Conservation (phyloP, 192 early-diverging fungal species). For the Podila epigama region DNA sequence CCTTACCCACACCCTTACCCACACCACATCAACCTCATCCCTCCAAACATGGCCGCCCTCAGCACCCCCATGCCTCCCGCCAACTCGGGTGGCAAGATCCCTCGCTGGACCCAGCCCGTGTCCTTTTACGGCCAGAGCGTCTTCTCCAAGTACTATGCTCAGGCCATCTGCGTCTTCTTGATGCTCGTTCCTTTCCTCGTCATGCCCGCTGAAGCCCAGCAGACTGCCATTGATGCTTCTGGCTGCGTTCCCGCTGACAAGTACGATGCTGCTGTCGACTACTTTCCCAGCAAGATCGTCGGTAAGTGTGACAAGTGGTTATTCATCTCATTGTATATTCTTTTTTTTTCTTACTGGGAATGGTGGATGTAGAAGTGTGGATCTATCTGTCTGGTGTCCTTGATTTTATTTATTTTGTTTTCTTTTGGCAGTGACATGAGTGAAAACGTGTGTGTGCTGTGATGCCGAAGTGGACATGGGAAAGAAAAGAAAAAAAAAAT, state of each 20-base stretch:
- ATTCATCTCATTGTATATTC: not conserved
- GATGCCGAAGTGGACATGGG: too few species aligned
- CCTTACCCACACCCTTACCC: not conserved
- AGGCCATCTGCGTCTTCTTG: conserved; percentile 30
- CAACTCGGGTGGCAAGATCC: conserved; percentile 4
- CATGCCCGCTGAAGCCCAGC: conserved; percentile 27
- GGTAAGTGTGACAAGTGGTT: conserved; percentile 15
- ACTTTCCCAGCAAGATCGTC: conserved; percentile 56
- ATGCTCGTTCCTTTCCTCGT: conserved; percentile 30
- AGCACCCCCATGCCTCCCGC: conserved; percentile 37
- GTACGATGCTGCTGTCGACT: conserved; percentile 53
- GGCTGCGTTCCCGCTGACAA: conserved; percentile 30
- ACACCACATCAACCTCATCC: not conserved
- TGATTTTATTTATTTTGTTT: too few species aligned
- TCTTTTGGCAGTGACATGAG: too few species aligned
- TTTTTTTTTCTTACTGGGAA: not conserved
- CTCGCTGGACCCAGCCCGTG: conserved; percentile 33
- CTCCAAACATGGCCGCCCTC: conserved; percentile 28
- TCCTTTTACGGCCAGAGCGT: conserved; percentile 30
- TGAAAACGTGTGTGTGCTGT: too few species aligned
- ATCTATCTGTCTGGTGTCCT: too few species aligned
- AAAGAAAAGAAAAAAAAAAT: too few species aligned
- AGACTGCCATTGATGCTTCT: conserved; percentile 20
- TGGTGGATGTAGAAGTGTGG: not conserved
- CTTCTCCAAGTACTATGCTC: conserved; percentile 38